phyloP scores from a whole-genome alignment of 2,329 filamentous ascomycete genomes.

The Rhynchosporium graminicola region DNA sequence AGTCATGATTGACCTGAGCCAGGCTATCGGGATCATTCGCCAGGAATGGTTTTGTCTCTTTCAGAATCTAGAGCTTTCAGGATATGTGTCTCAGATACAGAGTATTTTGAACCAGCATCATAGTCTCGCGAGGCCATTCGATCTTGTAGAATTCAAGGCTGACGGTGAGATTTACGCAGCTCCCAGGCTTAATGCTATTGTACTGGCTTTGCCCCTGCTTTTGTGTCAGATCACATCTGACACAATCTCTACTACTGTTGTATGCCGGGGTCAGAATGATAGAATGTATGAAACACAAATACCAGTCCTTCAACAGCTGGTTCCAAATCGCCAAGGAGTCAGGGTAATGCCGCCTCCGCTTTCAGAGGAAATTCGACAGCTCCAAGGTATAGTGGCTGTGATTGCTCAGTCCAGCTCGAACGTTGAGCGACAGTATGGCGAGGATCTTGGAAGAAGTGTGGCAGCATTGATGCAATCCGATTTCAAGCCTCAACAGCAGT shows the following conservation, averaged over 20 bases:
- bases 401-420: conserved; percentile 39
- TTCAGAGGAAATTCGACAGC: conserved; percentile 20
- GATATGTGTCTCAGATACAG: conserved; percentile 49
- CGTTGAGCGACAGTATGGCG: conserved; percentile 45
- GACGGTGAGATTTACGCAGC: neutral
- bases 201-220: conserved; percentile 24
- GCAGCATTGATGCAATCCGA: conserved; percentile 33
- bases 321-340: neutral
- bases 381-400: conserved; percentile 38
- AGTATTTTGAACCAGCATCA: conserved; percentile 39
- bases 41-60: conserved; percentile 51
- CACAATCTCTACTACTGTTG: neutral
- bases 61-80: conserved; percentile 50
- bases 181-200: neutral
- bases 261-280: neutral
- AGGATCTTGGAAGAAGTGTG: conserved; percentile 43
- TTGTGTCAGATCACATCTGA: neutral
- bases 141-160: neutral
- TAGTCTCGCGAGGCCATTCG: neutral
- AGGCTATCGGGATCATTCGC: conserved; percentile 45
- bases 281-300: neutral
- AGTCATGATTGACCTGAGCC: conserved; percentile 42
- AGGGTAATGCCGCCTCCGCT: neutral
- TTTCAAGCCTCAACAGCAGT: neutral
- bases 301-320: neutral